These are phyloP conservation scores for Boletales sp. DNA, from an alignment of 768 basidiomycete species.

Conservation along the genomic window DNA sequence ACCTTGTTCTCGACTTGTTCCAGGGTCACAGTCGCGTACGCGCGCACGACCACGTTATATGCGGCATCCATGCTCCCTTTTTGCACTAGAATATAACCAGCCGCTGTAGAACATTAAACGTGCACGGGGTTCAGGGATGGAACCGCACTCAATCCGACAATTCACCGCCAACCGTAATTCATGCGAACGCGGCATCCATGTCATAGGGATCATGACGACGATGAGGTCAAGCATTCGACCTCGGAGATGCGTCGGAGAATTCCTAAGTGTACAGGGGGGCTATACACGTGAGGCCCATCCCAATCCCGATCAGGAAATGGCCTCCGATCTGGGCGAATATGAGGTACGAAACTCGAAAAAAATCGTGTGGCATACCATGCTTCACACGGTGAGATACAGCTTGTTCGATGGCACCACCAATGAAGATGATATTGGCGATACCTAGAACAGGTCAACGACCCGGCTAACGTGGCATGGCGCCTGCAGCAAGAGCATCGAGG, in stretches of 20 bases:
- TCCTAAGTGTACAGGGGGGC: slow-evolving; percentile 80
- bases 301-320: slow-evolving; percentile 70
- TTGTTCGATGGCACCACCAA: slow-evolving; percentile 71
- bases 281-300: slow-evolving; percentile 77
- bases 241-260: slow-evolving; percentile 68
- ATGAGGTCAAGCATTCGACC: slow-evolving; percentile 81
- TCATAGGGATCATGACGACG: slow-evolving; percentile 78
- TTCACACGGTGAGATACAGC: slow-evolving; percentile 67
- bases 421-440: slow-evolving; percentile 69
- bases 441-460: slow-evolving; percentile 64
- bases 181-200: slow-evolving; percentile 63
- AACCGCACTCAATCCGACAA: slow-evolving; percentile 73
- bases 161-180: slow-evolving; percentile 73
- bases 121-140: slow-evolving; percentile 80
- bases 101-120: slow-evolving; percentile 4
- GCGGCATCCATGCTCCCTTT: slow-evolving; percentile 51
- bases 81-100: slow-evolving; percentile 40
- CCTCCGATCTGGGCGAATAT: slow-evolving; percentile 51
- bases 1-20: slow-evolving; percentile 69
- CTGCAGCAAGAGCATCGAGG: slow-evolving; percentile 67
- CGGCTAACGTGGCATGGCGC: slow-evolving; percentile 65
- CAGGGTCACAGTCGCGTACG: slow-evolving; percentile 63
- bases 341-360: not conserved
- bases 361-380: slow-evolving; percentile 46
- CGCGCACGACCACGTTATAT: slow-evolving; percentile 53